phyloP scores from a whole-genome alignment of 345 rosid genomes.

The Pistacia integerrima region DNA sequence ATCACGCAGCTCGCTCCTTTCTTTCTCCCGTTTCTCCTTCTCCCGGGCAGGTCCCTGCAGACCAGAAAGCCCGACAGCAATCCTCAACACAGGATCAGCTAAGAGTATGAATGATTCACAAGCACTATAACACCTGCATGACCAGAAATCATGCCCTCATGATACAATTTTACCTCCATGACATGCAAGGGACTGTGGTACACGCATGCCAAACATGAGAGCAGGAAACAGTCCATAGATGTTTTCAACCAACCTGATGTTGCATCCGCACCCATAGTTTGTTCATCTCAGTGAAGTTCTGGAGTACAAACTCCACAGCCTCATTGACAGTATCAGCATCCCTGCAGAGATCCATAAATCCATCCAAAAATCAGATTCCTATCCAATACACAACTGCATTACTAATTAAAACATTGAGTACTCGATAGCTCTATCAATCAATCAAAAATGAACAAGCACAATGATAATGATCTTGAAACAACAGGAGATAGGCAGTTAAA shows the following conservation, averaged over 20 bases:
- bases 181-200: constrained; percentile 59
- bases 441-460: background rate
- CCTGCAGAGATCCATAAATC: constrained; percentile 42
- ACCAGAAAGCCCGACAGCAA: constrained; percentile 99
- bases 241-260: constrained; percentile 94
- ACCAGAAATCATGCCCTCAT: constrained; percentile 94
- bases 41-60: constrained; percentile 99
- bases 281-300: constrained; percentile 99
- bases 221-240: constrained; percentile 51
- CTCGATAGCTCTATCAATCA: background rate
- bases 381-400: background rate
- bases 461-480: background rate
- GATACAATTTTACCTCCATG: constrained; percentile 67
- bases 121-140: constrained; percentile 94
- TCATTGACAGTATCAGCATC: constrained; percentile 93
- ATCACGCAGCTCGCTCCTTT: constrained; percentile 99
- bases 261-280: constrained; percentile 99
- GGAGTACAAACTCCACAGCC: constrained; percentile 95
- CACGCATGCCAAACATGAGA: constrained; percentile 71
- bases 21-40: constrained; percentile 97
- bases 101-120: constrained; percentile 93
- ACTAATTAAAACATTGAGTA: background rate
- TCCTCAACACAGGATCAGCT: constrained; percentile 97
- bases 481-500: background rate
- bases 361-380: constrained; percentile 18